Evolutionary conservation across 2,329 filamentous ascomycete genomes (phyloP), one percentile per base, ranked within the genome.

Genomic region (Trichoderma sp.): DNA sequence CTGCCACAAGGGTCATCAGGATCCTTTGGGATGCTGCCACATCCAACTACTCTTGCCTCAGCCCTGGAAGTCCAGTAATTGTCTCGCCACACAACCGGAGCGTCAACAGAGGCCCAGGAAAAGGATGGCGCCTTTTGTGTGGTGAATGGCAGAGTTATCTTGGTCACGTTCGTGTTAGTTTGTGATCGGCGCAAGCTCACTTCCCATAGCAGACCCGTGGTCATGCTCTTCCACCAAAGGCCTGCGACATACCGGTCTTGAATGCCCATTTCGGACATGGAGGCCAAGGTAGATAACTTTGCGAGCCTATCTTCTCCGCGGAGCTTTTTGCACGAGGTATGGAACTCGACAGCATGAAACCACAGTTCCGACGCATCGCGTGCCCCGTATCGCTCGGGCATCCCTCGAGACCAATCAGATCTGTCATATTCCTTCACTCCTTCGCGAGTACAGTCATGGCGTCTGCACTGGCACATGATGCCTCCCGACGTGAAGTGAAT

Each of bases 81-180:
- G 11, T 51, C 18, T 8, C 8, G n/a, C 62, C 63, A 73, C 9
- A 64, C 9, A 6, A 72, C 58, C 3, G 32, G 43, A 3, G 66
- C 32, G 6, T 64, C 30, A 47, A 72, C 26, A 28, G 72, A 72
- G 11, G 70, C 70, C 63, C 62, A 73, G 15, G 72, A 72, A 15
- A 51, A 73, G 8, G 57, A 60, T 7, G 72, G 70, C 30, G 72
- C 57, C 24, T 30, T 62, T 26, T 73, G 70, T 12, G 34, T 8
- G 5, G n/a, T 8, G 11, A 30, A 57, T 5, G 63, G 62, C 15
- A 69, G 53, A 4, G 51, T 63, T 30, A 73, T 69, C 28, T 32
- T 53, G 21, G 34, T 34, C 47, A 24, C 28, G 21, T 36, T 60
- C 36, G 36, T 51, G 21, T 36, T 53, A 21, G 62, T 28, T n/a